Evolutionary conservation across 495 filamentous ascomycete species (phyloP).

Genomic region (Aspergillus indologenus): DNA sequence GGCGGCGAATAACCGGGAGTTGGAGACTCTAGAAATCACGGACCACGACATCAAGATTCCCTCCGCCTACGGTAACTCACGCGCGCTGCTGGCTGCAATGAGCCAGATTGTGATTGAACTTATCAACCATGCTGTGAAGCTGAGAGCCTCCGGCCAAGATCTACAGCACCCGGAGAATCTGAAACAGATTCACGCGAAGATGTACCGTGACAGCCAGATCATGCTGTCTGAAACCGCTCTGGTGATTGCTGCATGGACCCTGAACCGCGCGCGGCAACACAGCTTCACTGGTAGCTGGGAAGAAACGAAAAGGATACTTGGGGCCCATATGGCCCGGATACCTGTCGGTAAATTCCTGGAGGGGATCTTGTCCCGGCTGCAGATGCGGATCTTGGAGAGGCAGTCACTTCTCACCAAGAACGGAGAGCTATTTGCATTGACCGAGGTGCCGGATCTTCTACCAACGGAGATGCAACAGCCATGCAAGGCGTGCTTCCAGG

Average conservation of each 20-base stretch:
- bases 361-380: constrained; percentile 29
- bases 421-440: constrained; percentile 38
- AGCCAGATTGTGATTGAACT: constrained; percentile 45
- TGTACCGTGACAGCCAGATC: constrained; percentile 45
- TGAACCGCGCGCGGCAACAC: constrained; percentile 35
- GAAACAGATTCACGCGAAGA: constrained; percentile 40
- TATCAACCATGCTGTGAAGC: constrained; percentile 38
- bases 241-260: constrained; percentile 40
- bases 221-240: constrained; percentile 40
- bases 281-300: constrained; percentile 29
- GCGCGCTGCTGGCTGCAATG: constrained; percentile 36
- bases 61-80: constrained; percentile 34
- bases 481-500: constrained; percentile 25
- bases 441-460: constrained; percentile 33
- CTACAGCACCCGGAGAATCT: constrained; percentile 32
- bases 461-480: constrained; percentile 30
- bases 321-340: constrained; percentile 31
- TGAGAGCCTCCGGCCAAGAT: constrained; percentile 27
- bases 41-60: constrained; percentile 33
- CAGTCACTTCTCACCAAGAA: constrained; percentile 34
- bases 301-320: constrained; percentile 32
- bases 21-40: constrained; percentile 35
- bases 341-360: constrained; percentile 32
- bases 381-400: constrained; percentile 37
- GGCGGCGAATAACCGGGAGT: constrained; percentile 41